Evolutionary conservation across 2,329 filamentous ascomycete genomes (phyloP).

Genomic region (Paecilomyces sp.): DNA sequence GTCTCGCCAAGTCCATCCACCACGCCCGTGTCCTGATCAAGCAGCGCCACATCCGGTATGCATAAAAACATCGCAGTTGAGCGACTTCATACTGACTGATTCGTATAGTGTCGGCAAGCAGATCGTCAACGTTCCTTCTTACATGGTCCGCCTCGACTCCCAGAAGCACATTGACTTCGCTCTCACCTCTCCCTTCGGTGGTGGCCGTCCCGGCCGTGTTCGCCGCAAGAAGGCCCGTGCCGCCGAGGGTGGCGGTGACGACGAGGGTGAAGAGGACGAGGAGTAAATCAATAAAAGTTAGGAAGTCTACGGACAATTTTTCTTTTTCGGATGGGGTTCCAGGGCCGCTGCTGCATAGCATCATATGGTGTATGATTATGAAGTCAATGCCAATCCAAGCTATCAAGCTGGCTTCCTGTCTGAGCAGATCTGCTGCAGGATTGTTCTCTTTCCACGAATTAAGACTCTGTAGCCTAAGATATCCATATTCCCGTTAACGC

Average conservation of each 20-base stretch:
- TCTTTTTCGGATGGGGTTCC: slow-evolving; percentile 30
- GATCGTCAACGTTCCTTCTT: slow-evolving; percentile 99
- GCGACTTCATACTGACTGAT: slow-evolving; percentile 4
- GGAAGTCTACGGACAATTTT: slow-evolving; percentile 27
- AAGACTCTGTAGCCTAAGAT: not conserved
- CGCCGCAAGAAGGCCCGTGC: slow-evolving; percentile 99
- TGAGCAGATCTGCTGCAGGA: slow-evolving; percentile 10
- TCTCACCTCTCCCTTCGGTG: slow-evolving; percentile 94
- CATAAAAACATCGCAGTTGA: not conserved
- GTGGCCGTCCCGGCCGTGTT: slow-evolving; percentile 93
- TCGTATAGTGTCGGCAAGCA: slow-evolving; percentile 84
- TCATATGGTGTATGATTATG: slow-evolving; percentile 35
- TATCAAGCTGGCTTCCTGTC: slow-evolving; percentile 30
- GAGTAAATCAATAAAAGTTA: slow-evolving; percentile 47
- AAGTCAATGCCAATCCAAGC: slow-evolving; percentile 27
- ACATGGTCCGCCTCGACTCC: slow-evolving; percentile 98
- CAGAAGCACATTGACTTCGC: slow-evolving; percentile 99
- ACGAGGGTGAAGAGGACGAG: slow-evolving; percentile 71
- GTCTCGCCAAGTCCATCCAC: slow-evolving; percentile 99
- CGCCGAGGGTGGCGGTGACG: slow-evolving; percentile 60
- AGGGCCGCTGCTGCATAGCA: slow-evolving; percentile 31
- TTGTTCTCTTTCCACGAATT: not conserved
- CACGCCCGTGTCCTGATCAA: slow-evolving; percentile 99
- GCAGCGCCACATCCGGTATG: slow-evolving; percentile 90
- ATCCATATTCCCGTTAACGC: slow-evolving; percentile 14